Percentiles rank a stretch among this genome's conserved stretches.
These are phyloP conservation scores for Neonectria punicea DNA, from an alignment of 2,329 filamentous ascomycete genomes.

Conservation along the genomic window DNA sequence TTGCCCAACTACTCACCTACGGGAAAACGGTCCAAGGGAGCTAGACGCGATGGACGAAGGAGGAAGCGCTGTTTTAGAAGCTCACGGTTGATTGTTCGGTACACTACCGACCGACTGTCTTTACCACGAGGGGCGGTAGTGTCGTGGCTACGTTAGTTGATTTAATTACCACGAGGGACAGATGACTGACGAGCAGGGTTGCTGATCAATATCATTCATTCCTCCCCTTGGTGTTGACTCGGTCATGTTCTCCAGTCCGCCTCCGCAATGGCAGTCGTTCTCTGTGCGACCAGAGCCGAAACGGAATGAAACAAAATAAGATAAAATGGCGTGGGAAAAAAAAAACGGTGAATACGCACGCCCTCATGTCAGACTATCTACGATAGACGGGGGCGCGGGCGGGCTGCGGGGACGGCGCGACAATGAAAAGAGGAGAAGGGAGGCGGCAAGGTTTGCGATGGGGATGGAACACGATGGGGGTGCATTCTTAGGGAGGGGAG, in stretches of 20 bases:
- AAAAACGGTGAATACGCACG: background rate
- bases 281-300: background rate
- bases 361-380: background rate
- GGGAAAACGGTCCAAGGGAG: background rate
- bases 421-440: background rate
- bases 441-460: slow-evolving; percentile 34
- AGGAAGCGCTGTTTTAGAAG: background rate
- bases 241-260: background rate
- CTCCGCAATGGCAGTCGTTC: background rate
- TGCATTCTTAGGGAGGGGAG: background rate
- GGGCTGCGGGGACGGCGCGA: slow-evolving; percentile 1
- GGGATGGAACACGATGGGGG: slow-evolving; percentile 12
- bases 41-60: background rate
- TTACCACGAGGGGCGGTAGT: background rate
- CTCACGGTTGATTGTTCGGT: background rate
- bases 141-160: background rate
- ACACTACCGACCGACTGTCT: too few relatives aligned
- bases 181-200: too few relatives aligned
- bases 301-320: background rate
- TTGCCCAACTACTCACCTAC: too few relatives aligned
- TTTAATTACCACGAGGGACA: background rate
- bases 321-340: background rate
- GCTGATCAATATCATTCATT: background rate
- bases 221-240: background rate
- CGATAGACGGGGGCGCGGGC: slow-evolving; percentile 2